phyloP scores from a whole-genome alignment of 805 yeast genomes.

The Jamesozyma gamospora region DNA sequence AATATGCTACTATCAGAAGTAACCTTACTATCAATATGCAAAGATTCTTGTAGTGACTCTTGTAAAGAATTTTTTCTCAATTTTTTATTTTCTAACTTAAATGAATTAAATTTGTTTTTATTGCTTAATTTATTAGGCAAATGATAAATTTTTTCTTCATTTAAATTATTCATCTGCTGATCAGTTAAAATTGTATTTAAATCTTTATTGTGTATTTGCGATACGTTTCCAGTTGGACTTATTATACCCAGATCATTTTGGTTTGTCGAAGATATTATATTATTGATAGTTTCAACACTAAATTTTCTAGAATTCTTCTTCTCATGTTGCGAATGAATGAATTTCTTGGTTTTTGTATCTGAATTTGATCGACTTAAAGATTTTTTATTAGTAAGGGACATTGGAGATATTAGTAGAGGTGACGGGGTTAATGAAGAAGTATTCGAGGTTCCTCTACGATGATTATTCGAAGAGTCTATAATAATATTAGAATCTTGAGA shows the following conservation, averaged over 20 bases:
- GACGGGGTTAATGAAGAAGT: neutral
- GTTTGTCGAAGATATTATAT: neutral
- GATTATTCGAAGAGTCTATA: neutral
- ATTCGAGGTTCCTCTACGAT: neutral
- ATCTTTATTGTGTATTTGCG: neutral
- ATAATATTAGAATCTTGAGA: neutral
- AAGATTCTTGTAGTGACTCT: neutral
- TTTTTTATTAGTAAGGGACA: neutral
- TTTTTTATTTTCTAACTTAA: too few species aligned
- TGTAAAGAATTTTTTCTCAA: too few species aligned
- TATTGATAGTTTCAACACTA: neutral
- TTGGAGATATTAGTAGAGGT: neutral
- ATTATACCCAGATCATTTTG: neutral
- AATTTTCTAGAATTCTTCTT: neutral
- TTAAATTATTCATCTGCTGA: neutral
- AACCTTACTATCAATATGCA: too few species aligned
- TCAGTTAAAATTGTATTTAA: neutral
- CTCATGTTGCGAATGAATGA: neutral
- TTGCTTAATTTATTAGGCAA: slow-evolving; percentile 1
- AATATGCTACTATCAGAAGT: neutral
- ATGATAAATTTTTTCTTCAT: slow-evolving; percentile 4
- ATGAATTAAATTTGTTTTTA: neutral
- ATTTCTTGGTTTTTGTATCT: neutral
- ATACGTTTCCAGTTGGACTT: neutral
- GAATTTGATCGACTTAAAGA: neutral